Evolutionary conservation across 2,329 filamentous ascomycete species (phyloP).

Genomic region (Fusarium lateritium): DNA sequence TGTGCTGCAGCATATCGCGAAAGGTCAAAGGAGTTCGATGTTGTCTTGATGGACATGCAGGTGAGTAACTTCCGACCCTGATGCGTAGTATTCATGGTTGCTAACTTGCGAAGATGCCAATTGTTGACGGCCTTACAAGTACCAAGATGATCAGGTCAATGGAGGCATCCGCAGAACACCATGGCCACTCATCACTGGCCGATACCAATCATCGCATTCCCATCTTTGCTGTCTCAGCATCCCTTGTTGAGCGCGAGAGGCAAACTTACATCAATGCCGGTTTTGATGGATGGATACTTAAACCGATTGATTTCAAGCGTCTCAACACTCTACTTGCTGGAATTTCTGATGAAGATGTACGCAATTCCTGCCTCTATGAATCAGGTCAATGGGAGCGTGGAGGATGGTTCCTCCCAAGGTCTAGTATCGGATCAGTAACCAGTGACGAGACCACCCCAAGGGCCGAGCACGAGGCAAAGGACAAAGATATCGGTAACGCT

Average conservation of each 20-base stretch:
- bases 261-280: constrained; percentile 81
- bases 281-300: constrained; percentile 93
- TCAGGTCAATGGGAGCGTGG: constrained; percentile 86
- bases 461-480: constrained; percentile 37
- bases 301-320: constrained; percentile 86
- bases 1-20: constrained; percentile 81
- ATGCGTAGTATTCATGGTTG: neutral
- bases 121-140: constrained; percentile 86
- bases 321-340: constrained; percentile 78
- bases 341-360: constrained; percentile 72
- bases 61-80: constrained; percentile 62
- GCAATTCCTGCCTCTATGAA: constrained; percentile 76
- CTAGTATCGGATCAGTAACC: constrained; percentile 13
- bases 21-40: constrained; percentile 75
- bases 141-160: constrained; percentile 86
- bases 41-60: constrained; percentile 94
- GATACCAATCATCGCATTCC: constrained; percentile 76
- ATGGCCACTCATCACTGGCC: constrained; percentile 71
- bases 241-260: constrained; percentile 78
- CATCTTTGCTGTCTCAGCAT: constrained; percentile 90
- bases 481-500: constrained; percentile 38
- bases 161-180: constrained; percentile 68
- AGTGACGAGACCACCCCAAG: constrained; percentile 50
- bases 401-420: constrained; percentile 77
- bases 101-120: constrained; percentile 80